Conservation (phyloP, 208 protist species). For the Acanthamoeba royreba region DNA sequence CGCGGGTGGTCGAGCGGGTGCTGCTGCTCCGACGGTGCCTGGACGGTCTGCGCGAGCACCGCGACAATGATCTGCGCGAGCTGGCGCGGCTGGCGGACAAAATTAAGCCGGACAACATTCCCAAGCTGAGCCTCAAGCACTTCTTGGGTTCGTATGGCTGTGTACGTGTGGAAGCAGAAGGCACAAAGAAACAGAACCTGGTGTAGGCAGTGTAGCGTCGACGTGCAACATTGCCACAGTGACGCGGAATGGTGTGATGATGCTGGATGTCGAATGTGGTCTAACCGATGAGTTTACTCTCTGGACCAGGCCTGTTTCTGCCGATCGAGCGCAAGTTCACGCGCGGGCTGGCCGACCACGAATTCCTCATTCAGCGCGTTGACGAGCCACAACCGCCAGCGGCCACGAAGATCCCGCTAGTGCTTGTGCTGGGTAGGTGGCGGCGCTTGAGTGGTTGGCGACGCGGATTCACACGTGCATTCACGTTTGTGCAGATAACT, state of each 20-base stretch:
- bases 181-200: background rate
- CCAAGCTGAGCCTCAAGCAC: background rate
- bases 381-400: background rate
- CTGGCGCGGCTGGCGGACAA: background rate
- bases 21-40: background rate
- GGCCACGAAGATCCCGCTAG: background rate
- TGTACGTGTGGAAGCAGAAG: background rate
- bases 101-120: background rate
- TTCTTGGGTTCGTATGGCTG: background rate
- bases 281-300: too few relatives aligned
- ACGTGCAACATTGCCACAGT: background rate
- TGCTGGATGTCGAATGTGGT: too few relatives aligned
- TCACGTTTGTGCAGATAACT: background rate
- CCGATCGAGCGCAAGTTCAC: conserved; percentile 15
- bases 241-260: background rate
- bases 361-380: background rate
- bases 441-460: background rate
- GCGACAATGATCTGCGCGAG: background rate
- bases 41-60: background rate
- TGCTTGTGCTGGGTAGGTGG: background rate
- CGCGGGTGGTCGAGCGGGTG: background rate
- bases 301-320: background rate
- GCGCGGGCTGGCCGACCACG: background rate
- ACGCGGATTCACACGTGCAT: background rate
- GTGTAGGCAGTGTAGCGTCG: background rate